A percentile compares a stretch with the other conserved stretches of the same genome.
phyloP scores from a whole-genome alignment of 768 basidiomycete genomes.

The Candolleomyces efflorescens region DNA sequence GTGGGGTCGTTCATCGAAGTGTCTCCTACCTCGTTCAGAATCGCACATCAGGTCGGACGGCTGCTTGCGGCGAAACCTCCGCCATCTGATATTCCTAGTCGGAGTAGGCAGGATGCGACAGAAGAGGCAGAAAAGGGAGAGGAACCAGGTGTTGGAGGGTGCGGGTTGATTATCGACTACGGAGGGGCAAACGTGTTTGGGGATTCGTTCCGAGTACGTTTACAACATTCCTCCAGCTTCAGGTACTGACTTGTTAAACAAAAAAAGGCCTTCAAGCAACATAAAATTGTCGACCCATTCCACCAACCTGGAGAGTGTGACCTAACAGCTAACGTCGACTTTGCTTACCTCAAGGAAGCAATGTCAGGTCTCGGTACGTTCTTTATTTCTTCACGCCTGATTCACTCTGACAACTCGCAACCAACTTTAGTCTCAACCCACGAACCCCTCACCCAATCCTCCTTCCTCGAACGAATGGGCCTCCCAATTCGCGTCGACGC shows the following conservation, averaged over 20 bases:
- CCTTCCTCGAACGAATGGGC: slow-evolving; percentile 80
- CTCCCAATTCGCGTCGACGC: slow-evolving; percentile 59
- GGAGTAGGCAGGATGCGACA: background rate
- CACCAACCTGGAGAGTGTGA: slow-evolving; percentile 84
- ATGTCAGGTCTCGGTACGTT: slow-evolving; percentile 58
- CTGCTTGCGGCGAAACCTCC: slow-evolving; percentile 35
- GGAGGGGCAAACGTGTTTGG: slow-evolving; percentile 68
- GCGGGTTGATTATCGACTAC: slow-evolving; percentile 87
- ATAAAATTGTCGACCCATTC: slow-evolving; percentile 83
- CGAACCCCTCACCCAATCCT: slow-evolving; percentile 71
- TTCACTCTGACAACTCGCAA: too few relatives aligned
- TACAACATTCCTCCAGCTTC: background rate
- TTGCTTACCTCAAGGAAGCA: slow-evolving; percentile 81
- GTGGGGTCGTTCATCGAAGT: slow-evolving; percentile 78
- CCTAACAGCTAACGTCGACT: slow-evolving; percentile 96
- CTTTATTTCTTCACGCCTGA: too few relatives aligned
- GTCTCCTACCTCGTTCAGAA: slow-evolving; percentile 63
- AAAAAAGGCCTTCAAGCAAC: slow-evolving; percentile 81
- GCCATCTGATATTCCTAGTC: slow-evolving; percentile 1
- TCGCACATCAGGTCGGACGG: slow-evolving; percentile 64
- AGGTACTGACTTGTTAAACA: background rate
- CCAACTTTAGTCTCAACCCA: slow-evolving; percentile 43
- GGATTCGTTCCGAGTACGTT: slow-evolving; percentile 75
- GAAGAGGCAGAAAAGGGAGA: too few relatives aligned
- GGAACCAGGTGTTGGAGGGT: slow-evolving; percentile 33